A percentile compares a stretch with the other conserved stretches of the same genome.
phyloP scores from a whole-genome alignment of 2,329 filamentous ascomycete species.

The Elsinoe perseae region DNA sequence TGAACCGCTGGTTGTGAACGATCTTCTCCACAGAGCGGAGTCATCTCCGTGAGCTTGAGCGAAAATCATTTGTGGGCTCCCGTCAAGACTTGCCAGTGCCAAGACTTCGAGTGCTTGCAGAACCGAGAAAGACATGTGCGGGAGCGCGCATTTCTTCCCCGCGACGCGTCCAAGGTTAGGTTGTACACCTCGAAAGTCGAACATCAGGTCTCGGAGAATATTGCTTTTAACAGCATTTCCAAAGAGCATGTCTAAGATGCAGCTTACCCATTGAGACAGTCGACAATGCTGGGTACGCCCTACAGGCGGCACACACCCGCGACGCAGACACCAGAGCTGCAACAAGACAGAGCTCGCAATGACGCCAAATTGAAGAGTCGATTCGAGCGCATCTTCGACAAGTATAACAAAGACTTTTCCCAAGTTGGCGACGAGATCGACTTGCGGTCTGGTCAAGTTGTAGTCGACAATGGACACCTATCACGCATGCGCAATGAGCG shows the following conservation, averaged over 20 bases:
- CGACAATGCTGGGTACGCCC: conserved; percentile 13
- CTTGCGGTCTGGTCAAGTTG: conserved; percentile 66
- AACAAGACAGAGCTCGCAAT: conserved; percentile 51
- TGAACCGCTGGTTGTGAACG: background rate
- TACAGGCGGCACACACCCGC: conserved; percentile 4
- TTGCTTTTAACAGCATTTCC: background rate
- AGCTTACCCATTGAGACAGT: background rate
- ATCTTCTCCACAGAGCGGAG: background rate
- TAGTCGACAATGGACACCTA: conserved; percentile 89
- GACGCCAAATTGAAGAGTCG: conserved; percentile 68
- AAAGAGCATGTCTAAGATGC: conserved; percentile 1
- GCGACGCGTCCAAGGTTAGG: background rate
- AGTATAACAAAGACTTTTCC: conserved; percentile 76
- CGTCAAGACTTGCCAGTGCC: background rate
- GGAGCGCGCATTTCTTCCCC: background rate
- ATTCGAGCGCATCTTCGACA: conserved; percentile 82
- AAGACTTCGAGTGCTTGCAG: conserved; percentile 3
- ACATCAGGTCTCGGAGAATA: background rate
- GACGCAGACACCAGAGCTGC: conserved; percentile 28
- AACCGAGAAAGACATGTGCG: background rate
- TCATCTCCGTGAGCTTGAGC: conserved; percentile 2
- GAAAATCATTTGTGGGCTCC: conserved; percentile 6
- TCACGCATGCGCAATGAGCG: conserved; percentile 53
- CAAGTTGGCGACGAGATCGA: conserved; percentile 86
- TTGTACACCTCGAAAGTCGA: background rate